phyloP scores from a whole-genome alignment of 176 grass and related monocot genomes.

The Oryza australiensis region DNA sequence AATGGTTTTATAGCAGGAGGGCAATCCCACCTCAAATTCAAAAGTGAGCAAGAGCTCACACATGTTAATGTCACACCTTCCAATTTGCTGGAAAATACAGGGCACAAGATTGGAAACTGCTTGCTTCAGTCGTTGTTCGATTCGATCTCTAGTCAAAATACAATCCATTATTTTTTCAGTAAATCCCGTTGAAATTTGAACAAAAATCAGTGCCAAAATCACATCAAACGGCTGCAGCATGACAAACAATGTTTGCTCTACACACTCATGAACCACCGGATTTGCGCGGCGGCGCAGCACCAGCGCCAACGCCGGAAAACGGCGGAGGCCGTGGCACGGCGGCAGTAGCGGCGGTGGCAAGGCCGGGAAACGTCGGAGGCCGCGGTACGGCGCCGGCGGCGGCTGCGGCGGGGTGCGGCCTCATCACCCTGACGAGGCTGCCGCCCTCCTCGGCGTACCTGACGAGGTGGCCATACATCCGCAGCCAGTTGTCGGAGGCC shows the following conservation, averaged over 20 bases:
- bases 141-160: background rate
- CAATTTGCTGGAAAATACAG: background rate
- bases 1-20: background rate
- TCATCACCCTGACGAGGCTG: background rate
- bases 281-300: background rate
- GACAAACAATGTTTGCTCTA: background rate
- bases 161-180: background rate
- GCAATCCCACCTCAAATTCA: too few species aligned
- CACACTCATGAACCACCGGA: background rate
- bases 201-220: background rate
- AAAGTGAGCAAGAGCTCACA: too few species aligned
- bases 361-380: background rate
- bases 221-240: background rate
- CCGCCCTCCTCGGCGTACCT: background rate
- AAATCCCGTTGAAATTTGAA: background rate
- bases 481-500: slow-evolving; percentile 63
- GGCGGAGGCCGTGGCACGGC: too few species aligned
- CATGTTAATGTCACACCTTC: background rate
- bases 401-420: background rate
- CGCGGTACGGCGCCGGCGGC: background rate
- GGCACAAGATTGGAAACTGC: background rate
- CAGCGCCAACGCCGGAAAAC: too few species aligned
- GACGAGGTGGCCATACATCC: slow-evolving; percentile 53
- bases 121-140: background rate
- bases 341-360: background rate